These are phyloP conservation scores for Penicillium bovifimosum DNA, from an alignment of 495 filamentous ascomycete species.

Conservation along the genomic window DNA sequence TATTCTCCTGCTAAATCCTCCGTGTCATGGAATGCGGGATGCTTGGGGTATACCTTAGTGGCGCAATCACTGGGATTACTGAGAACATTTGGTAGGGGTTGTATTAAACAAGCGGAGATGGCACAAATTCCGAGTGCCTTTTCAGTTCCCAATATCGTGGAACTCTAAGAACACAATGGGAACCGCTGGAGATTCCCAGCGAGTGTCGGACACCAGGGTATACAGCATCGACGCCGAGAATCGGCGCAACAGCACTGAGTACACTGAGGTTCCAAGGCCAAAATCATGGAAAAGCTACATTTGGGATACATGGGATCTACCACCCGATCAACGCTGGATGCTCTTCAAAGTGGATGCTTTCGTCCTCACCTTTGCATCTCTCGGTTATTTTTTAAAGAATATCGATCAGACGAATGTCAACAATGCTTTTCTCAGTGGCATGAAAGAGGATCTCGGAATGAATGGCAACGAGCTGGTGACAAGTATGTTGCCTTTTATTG, in stretches of 20 bases:
- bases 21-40: neutral
- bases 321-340: constrained; percentile 47
- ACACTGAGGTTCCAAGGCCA: neutral
- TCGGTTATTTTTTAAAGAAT: constrained; percentile 50
- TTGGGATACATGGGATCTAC: constrained; percentile 52
- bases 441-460: constrained; percentile 37
- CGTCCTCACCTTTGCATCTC: constrained; percentile 45
- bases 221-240: constrained; percentile 1
- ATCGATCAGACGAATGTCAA: constrained; percentile 49
- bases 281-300: constrained; percentile 33
- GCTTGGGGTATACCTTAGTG: neutral
- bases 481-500: neutral
- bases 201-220: neutral
- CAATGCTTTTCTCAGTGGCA: constrained; percentile 41
- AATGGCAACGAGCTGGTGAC: constrained; percentile 18
- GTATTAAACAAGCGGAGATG: neutral
- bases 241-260: neutral
- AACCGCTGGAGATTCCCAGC: neutral
- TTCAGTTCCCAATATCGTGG: neutral
- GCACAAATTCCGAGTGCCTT: neutral
- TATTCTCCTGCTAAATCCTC: neutral
- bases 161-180: neutral
- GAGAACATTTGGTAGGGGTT: neutral
- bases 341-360: constrained; percentile 51
- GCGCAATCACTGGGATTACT: neutral